Conservation (phyloP, 345 rosid genomes). For the Eucalyptus guilfoylei region DNA sequence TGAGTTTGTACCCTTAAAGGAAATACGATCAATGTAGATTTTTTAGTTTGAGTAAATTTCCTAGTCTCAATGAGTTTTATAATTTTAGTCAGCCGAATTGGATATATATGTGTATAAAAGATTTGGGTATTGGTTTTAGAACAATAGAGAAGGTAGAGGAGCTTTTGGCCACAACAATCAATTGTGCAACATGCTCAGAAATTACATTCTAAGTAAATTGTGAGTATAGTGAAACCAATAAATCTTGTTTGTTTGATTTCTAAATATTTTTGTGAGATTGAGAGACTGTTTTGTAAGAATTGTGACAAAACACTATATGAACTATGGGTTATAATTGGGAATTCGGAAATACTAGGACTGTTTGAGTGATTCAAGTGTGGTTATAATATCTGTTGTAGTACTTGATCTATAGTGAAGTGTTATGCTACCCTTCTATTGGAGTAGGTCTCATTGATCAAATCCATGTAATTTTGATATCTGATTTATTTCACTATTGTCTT, state of each 20-base stretch:
- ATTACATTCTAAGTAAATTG: neutral
- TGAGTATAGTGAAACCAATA: neutral
- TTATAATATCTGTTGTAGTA: no score
- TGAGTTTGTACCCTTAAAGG: neutral
- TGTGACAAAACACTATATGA: neutral
- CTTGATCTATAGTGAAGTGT: neutral
- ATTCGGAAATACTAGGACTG: fast-evolving
- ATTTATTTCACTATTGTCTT: no score
- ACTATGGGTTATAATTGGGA: neutral
- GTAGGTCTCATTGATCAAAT: neutral
- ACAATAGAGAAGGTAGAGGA: no score
- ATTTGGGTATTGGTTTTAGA: no score
- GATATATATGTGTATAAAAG: no score
- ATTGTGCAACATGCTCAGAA: neutral
- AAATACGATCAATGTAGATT: neutral
- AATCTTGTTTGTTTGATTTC: no score
- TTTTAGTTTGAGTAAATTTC: neutral
- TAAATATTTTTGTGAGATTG: neutral
- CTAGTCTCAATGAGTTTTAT: neutral
- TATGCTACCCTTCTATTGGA: neutral
- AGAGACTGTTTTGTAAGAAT: neutral
- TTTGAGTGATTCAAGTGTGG: neutral
- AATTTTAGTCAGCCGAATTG: neutral
- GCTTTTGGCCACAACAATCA: neutral
- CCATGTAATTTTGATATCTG: no score